Base-by-base conservation (phyloP, 2,329 filamentous ascomycete species). In the Fusarium verrucosum region DNA sequence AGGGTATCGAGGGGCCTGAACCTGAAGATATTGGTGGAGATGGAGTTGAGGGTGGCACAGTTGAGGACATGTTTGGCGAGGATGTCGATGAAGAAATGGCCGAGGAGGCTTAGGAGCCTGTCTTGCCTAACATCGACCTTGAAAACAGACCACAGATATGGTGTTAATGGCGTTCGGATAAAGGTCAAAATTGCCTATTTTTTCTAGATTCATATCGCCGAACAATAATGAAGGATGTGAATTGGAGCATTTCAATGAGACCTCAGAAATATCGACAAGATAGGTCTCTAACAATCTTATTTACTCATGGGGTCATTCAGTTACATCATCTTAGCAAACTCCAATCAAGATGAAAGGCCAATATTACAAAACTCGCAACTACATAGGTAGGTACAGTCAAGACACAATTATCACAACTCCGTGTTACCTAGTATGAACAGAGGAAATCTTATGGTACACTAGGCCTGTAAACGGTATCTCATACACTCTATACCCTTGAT, bases 31-130 rank as follows among this genome's bases (percentile, higher is more conserved):
- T 78, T 10, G 79, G 78, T 14, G 80, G 78, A 8, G 82, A 83
- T 42, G 81, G 78, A 10, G 80, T 81, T 26, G 82, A 83, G 58
- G 79, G 79, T 3, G 82, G 82, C 5, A 82, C 81, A 1, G 79
- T 84, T 44, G 84, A 85, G 47, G 85, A 87, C 66, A 79, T 86
- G 42, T 84, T 85, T 56, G 84, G 80, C 4, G 80, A 81, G 37
- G 82, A 85, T 68, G 81, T 80, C 44, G 83, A 85, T 63, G 81
- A 87, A 72, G 86, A 87, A 46, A 84, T 86, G 80, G 84, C 81
- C 22, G 83, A 84, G 58, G 72, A 76, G 45, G 51, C 52, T 44
- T 69, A 66, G 62, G 40, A 32, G 32, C 30, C 55, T 41, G 28
- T 61, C 30, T 17, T 57, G 35, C 47, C 25, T 40, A 47, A 43